Base-by-base conservation (phyloP, 2,329 filamentous ascomycete genomes). In the Phialocephala sp. region DNA sequence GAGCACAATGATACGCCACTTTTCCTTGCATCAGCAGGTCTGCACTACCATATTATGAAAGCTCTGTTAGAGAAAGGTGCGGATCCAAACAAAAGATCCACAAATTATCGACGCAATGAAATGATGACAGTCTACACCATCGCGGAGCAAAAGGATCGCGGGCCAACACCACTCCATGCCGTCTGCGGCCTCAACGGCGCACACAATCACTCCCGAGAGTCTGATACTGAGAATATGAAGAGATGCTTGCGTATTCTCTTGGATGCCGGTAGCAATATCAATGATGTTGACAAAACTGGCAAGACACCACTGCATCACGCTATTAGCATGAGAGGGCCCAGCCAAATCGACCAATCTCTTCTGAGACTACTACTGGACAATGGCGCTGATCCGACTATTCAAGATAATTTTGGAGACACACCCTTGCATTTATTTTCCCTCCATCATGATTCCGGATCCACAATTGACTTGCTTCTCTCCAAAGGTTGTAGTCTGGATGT, bases 11-110 rank as follows among this genome's bases (percentile, higher is more conserved):
- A 63, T 55, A 67, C 60, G 18, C 60, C 66, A 55, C 63, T 74
- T 75, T 1, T 78, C 75, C 6, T 68, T 76, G 68, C 68, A 14
- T 58, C 61, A 27, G 11, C 4, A 1, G 61, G 59, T 15, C 27
- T 59, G 24, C 63, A 66, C 35, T 54, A 59, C n/a, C 54, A 69
- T 14, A 36, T 63, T 8, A 61, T 68, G 45, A n/a, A 60, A n/a
- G 55, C 63, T 39, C 35, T 71, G 43, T 35, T 71, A 24, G 22
- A 61, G 35, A 60, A 67, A 20, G 69, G 69, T 32, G 68, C 68
- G 12, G 59, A 67, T 63, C 56, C 65, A 2, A 60, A 65, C 20
- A 65, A 43, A 32, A 56, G 58, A 54, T 66, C 64, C 15, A 27
- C 22, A n/a, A 61, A 61, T 43, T 32, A 32, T 39, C 18, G 24